A percentile compares a stretch with the other conserved stretches of the same genome.
These are phyloP conservation scores for Ogataea pini DNA, from an alignment of 805 yeast genomes.

Conservation along the genomic window DNA sequence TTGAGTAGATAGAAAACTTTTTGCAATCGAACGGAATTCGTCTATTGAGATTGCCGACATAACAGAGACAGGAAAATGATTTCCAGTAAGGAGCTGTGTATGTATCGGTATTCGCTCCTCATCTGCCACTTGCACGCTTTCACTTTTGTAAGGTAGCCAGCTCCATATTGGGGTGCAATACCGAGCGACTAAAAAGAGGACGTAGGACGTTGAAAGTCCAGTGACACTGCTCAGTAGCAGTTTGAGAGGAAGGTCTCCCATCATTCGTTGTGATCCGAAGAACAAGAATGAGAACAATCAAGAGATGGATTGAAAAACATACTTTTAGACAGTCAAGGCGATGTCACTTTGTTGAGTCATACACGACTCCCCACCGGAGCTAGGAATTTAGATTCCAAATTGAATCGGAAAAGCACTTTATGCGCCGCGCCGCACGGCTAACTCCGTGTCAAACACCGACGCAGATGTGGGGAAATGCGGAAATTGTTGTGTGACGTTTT, in stretches of 20 bases:
- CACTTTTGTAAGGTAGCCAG: slow-evolving; percentile 4
- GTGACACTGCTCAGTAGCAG: neutral
- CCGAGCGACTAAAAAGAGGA: neutral
- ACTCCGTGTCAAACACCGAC: neutral
- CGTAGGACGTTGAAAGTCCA: neutral
- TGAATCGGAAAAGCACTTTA: too few species aligned
- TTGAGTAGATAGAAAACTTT: neutral
- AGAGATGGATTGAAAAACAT: too few species aligned
- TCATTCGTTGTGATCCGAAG: neutral
- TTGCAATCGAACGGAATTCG: neutral
- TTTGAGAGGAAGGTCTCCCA: neutral
- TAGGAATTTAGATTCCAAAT: too few species aligned
- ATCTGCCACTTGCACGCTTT: neutral
- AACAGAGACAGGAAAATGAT: neutral
- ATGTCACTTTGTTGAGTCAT: neutral
- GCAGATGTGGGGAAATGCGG: neutral
- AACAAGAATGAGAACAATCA: too few species aligned
- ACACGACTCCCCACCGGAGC: too few species aligned
- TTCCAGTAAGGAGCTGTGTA: neutral
- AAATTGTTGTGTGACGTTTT: neutral
- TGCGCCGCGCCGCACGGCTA: neutral
- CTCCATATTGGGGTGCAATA: slow-evolving; percentile 2
- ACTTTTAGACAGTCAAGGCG: neutral
- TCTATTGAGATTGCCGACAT: neutral
- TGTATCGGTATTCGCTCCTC: neutral